phyloP scores from a whole-genome alignment of 2,329 filamentous ascomycete genomes.

The Fusarium mangiferae region DNA sequence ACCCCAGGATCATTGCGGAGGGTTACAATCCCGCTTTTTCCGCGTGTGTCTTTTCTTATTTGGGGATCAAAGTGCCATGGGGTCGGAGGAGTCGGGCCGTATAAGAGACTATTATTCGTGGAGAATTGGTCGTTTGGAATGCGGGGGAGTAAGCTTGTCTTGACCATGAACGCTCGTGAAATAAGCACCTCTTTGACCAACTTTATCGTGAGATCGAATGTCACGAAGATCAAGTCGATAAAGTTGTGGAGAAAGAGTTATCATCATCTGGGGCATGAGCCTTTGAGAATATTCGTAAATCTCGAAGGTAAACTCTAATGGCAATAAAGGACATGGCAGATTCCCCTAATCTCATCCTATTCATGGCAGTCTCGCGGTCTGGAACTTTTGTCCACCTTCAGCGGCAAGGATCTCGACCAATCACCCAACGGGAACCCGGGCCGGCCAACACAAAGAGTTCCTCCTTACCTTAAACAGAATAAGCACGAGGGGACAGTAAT shows the following conservation, averaged over 20 bases:
- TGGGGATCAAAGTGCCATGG: background rate
- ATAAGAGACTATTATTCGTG: conserved; percentile 24
- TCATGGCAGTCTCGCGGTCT: background rate
- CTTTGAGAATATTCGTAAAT: background rate
- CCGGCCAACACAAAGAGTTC: conserved; percentile 8
- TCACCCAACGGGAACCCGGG: conserved; percentile 22
- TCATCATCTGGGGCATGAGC: background rate
- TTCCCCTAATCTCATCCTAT: background rate
- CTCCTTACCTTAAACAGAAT: background rate
- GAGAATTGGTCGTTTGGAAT: conserved; percentile 23
- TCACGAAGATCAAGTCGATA: background rate
- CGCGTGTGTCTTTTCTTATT: conserved; percentile 15
- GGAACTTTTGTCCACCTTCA: background rate
- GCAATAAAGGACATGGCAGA: background rate
- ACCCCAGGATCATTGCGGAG: conserved; percentile 16
- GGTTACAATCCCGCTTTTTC: conserved; percentile 26
- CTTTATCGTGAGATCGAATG: background rate
- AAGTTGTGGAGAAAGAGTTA: background rate
- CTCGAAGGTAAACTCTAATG: background rate
- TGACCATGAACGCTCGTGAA: background rate
- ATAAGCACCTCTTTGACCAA: background rate
- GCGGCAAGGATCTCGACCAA: conserved; percentile 18
- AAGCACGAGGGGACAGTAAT: background rate
- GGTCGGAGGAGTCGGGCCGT: conserved; percentile 32
- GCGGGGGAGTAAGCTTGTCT: conserved; percentile 31